phyloP scores from a whole-genome alignment of 2,329 filamentous ascomycete species.

The Metarhizium brunneum region DNA sequence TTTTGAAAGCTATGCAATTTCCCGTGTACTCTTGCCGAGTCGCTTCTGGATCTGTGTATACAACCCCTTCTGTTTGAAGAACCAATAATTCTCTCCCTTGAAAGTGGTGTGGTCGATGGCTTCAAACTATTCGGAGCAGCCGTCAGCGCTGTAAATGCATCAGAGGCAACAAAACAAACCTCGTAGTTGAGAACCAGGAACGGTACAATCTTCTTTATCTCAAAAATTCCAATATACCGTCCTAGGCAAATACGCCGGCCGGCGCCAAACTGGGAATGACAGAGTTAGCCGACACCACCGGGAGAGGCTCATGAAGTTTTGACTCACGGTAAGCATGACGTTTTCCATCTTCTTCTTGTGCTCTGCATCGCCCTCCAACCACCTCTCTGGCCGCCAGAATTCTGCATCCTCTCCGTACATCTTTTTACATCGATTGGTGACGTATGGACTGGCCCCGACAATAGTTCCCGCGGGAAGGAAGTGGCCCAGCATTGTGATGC shows the following conservation, averaged over 20 bases:
- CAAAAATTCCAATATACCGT: constrained; percentile 16
- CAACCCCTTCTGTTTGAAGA: background rate
- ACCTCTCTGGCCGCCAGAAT: constrained; percentile 1
- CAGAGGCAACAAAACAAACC: constrained; percentile 8
- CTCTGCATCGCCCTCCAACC: background rate
- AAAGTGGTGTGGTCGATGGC: background rate
- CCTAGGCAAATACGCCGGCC: constrained; percentile 17
- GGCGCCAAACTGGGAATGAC: constrained; percentile 12
- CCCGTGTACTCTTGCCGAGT: background rate
- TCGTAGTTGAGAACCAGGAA: constrained; percentile 17
- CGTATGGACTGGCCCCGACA: background rate
- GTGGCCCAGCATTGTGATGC: background rate
- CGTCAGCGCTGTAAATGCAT: background rate
- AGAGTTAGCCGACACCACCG: background rate
- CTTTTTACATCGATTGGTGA: background rate
- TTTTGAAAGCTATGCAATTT: background rate
- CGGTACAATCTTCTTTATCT: constrained; percentile 19
- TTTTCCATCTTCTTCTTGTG: constrained; percentile 1
- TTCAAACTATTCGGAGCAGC: background rate
- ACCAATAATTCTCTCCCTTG: background rate
- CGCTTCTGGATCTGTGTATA: background rate
- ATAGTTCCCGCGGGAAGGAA: background rate
- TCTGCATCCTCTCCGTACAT: constrained; percentile 2
- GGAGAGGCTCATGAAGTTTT: background rate
- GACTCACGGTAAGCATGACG: background rate